These are phyloP conservation scores for Aspergillus sp. DNA, from an alignment of 2,329 filamentous ascomycete genomes.

Conservation along the genomic window DNA sequence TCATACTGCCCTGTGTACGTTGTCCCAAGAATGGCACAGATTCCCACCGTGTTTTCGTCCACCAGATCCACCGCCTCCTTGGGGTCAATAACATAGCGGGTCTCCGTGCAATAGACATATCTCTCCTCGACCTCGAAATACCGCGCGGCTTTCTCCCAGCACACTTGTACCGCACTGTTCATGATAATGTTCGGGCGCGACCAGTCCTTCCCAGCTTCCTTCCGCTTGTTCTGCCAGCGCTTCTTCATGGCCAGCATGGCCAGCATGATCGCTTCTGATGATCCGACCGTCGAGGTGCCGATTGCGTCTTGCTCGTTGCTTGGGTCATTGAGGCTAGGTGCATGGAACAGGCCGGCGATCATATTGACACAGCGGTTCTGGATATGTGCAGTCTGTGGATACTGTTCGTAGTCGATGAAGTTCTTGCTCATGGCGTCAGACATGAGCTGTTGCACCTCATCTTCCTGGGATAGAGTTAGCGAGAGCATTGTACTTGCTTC, in stretches of 20 bases:
- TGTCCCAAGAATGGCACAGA: conserved; percentile 70
- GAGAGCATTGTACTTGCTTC: neutral
- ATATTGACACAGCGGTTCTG: conserved; percentile 70
- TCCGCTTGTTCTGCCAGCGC: conserved; percentile 68
- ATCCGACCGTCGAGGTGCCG: conserved; percentile 70
- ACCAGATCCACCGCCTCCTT: conserved; percentile 65
- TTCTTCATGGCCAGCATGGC: conserved; percentile 73
- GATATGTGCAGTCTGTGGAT: conserved; percentile 61
- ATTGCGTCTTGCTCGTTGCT: conserved; percentile 59
- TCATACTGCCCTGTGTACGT: conserved; percentile 76
- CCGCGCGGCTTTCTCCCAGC: conserved; percentile 70
- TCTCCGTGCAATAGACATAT: conserved; percentile 51
- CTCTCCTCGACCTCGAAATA: conserved; percentile 71
- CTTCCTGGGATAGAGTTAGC: conserved; percentile 44
- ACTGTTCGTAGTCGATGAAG: conserved; percentile 69
- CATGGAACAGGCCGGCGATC: conserved; percentile 65
- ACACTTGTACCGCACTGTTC: conserved; percentile 72
- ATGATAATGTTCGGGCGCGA: conserved; percentile 71
- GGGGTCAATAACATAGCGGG: conserved; percentile 66
- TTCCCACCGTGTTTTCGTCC: conserved; percentile 75
- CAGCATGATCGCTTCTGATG: conserved; percentile 70
- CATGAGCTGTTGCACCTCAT: conserved; percentile 65
- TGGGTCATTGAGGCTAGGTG: conserved; percentile 50
- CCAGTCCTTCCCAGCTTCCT: conserved; percentile 62
- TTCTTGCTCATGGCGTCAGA: conserved; percentile 70